Percentiles rank a stretch among this genome's conserved stretches.
Conservation (phyloP, 1,284 basidiomycete species). For the Schizophyllum amplum region DNA sequence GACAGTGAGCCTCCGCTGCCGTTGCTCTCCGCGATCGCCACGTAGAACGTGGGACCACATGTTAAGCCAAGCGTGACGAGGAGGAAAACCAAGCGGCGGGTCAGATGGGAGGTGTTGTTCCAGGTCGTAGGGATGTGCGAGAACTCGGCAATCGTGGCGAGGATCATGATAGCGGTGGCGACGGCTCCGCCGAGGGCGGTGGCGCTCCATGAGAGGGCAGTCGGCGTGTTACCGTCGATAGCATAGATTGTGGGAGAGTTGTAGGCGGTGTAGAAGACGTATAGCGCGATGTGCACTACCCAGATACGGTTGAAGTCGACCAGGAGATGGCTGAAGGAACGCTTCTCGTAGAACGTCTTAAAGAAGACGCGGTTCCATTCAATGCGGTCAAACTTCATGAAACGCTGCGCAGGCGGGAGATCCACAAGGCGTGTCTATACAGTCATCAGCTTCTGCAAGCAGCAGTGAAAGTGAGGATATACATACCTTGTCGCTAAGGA, state of each 20-base stretch:
- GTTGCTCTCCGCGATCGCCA: slow-evolving; percentile 62
- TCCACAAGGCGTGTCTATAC: slow-evolving; percentile 80
- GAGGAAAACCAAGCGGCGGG: slow-evolving; percentile 80
- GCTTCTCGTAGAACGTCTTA: slow-evolving; percentile 96
- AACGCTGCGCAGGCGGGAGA: slow-evolving; percentile 80
- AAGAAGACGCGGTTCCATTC: slow-evolving; percentile 94
- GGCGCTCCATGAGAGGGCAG: slow-evolving; percentile 82
- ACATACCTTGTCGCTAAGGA: slow-evolving; percentile 77
- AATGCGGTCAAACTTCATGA: slow-evolving; percentile 91
- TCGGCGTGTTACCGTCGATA: slow-evolving; percentile 40
- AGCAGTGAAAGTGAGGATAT: not conserved
- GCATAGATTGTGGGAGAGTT: slow-evolving; percentile 86
- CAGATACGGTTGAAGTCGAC: slow-evolving; percentile 99
- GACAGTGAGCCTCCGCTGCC: slow-evolving; percentile 62
- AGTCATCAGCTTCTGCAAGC: slow-evolving; percentile 3
- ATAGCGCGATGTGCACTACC: slow-evolving; percentile 89
- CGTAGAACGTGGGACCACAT: slow-evolving; percentile 85
- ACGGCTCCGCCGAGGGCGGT: slow-evolving; percentile 88
- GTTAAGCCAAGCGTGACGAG: slow-evolving; percentile 79
- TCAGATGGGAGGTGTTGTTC: slow-evolving; percentile 94
- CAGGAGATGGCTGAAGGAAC: slow-evolving; percentile 87
- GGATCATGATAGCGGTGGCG: slow-evolving; percentile 87
- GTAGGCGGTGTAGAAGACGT: slow-evolving; percentile 92
- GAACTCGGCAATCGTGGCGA: slow-evolving; percentile 88
- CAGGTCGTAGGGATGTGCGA: slow-evolving; percentile 94